Conservation (phyloP, 495 filamentous ascomycete species). For the Neurospora tetraspora region DNA sequence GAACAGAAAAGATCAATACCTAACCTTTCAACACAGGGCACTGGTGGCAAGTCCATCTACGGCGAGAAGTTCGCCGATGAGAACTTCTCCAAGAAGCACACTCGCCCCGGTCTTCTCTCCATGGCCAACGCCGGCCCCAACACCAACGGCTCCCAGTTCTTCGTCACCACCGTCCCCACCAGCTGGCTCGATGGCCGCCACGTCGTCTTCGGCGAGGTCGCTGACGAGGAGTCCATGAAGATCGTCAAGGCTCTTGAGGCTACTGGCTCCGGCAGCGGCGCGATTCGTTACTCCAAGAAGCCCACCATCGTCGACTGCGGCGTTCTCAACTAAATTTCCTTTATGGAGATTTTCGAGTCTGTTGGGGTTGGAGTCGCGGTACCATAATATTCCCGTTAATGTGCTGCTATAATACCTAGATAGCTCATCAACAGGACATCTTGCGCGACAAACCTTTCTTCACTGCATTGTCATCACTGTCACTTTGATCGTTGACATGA, state of each 20-base stretch:
- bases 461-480: neutral
- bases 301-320: constrained; percentile 58
- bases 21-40: constrained; percentile 44
- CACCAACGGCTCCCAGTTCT: constrained; percentile 76
- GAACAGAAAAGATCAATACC: neutral
- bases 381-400: neutral
- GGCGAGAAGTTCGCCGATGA: constrained; percentile 78
- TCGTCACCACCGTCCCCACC: constrained; percentile 64
- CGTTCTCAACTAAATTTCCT: constrained; percentile 36
- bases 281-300: constrained; percentile 51
- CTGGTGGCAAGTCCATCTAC: constrained; percentile 80
- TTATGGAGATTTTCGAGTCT: neutral
- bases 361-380: neutral
- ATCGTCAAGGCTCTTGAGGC: constrained; percentile 68
- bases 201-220: constrained; percentile 74
- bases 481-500: neutral
- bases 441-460: neutral
- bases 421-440: neutral
- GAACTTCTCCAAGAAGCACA: constrained; percentile 63
- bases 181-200: constrained; percentile 70
- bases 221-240: constrained; percentile 48
- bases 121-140: constrained; percentile 79
- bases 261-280: constrained; percentile 51
- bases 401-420: neutral
- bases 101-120: constrained; percentile 54